Evolutionary conservation across 2,329 filamentous ascomycete genomes (phyloP).

Genomic region (Aspergillus oerlinghausenensis): DNA sequence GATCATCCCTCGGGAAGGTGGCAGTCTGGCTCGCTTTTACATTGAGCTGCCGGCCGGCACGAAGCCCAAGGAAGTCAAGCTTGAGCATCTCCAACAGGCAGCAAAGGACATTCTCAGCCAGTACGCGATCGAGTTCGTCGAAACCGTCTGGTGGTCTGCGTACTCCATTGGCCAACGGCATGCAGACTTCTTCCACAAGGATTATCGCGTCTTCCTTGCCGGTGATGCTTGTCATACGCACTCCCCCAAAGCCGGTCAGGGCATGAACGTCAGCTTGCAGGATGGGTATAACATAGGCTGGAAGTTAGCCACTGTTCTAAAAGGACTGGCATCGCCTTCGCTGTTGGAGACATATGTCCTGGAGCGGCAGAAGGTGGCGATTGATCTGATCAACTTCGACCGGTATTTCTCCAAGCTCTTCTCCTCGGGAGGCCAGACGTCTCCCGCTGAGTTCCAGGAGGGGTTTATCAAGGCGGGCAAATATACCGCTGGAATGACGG

Average conservation of each 20-base stretch:
- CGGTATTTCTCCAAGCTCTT: constrained; percentile 52
- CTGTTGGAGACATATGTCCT: constrained; percentile 52
- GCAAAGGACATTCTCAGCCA: constrained; percentile 52
- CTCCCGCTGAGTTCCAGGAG: constrained; percentile 49
- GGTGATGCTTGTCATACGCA: constrained; percentile 67
- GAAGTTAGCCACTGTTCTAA: constrained; percentile 52
- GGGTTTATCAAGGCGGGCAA: constrained; percentile 55
- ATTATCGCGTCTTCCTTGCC: constrained; percentile 62
- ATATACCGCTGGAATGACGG: constrained; percentile 58
- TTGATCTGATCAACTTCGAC: constrained; percentile 59
- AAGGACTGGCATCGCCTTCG: constrained; percentile 38
- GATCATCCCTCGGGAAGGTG: constrained; percentile 53
- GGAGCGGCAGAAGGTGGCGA: constrained; percentile 51
- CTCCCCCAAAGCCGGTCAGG: constrained; percentile 67
- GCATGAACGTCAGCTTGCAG: constrained; percentile 51
- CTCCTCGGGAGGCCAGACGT: constrained; percentile 40
- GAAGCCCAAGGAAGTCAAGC: constrained; percentile 48
- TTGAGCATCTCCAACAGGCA: constrained; percentile 50
- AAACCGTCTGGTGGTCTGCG: constrained; percentile 64
- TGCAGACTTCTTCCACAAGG: constrained; percentile 63
- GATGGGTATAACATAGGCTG: constrained; percentile 59
- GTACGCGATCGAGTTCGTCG: constrained; percentile 51
- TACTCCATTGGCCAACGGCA: constrained; percentile 69
- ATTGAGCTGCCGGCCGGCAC: constrained; percentile 53
- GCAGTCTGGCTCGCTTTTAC: constrained; percentile 58